These are phyloP conservation scores for Cladosporium sp. DNA, from an alignment of 2,329 filamentous ascomycete species.

Conservation along the genomic window DNA sequence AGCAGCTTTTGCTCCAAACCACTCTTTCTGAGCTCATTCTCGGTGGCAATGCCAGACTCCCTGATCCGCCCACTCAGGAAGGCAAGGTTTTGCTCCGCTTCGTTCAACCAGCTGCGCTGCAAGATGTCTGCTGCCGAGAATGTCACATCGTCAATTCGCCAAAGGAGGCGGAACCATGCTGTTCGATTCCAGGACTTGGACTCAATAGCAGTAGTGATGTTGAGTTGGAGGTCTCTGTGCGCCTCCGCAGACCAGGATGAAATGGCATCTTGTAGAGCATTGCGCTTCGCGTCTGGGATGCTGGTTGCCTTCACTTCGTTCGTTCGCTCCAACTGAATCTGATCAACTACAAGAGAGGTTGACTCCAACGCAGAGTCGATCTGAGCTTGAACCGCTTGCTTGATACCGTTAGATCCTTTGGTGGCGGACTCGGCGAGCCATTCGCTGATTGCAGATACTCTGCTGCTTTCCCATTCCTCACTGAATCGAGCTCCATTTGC, in stretches of 20 bases:
- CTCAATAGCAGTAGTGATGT: constrained; percentile 72
- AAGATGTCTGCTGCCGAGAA: constrained; percentile 79
- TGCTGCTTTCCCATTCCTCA: constrained; percentile 31
- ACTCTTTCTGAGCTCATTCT: constrained; percentile 20
- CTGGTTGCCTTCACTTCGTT: constrained; percentile 18
- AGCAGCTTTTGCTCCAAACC: constrained; percentile 3
- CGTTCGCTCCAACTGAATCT: constrained; percentile 2
- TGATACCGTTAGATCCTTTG: constrained; percentile 46
- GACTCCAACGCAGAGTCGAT: constrained; percentile 58
- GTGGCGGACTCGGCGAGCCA: constrained; percentile 29
- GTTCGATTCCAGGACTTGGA: constrained; percentile 74
- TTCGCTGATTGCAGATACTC: constrained; percentile 22
- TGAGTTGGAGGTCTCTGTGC: constrained; percentile 75
- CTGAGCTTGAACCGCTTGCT: constrained; percentile 61
- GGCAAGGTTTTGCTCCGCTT: constrained; percentile 75
- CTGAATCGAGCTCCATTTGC: constrained; percentile 32
- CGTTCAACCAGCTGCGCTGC: constrained; percentile 67
- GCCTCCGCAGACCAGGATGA: constrained; percentile 71
- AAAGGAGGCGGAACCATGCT: constrained; percentile 92
- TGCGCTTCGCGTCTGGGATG: constrained; percentile 37
- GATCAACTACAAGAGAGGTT: constrained; percentile 1
- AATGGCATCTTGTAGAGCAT: constrained; percentile 55
- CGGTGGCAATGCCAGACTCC: constrained; percentile 51
- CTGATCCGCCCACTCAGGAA: constrained; percentile 74
- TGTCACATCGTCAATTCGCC: constrained; percentile 86